A percentile compares a stretch with the other conserved stretches of the same genome.
phyloP scores from a whole-genome alignment of 2,329 filamentous ascomycete genomes.

The Arthroderma sp. region DNA sequence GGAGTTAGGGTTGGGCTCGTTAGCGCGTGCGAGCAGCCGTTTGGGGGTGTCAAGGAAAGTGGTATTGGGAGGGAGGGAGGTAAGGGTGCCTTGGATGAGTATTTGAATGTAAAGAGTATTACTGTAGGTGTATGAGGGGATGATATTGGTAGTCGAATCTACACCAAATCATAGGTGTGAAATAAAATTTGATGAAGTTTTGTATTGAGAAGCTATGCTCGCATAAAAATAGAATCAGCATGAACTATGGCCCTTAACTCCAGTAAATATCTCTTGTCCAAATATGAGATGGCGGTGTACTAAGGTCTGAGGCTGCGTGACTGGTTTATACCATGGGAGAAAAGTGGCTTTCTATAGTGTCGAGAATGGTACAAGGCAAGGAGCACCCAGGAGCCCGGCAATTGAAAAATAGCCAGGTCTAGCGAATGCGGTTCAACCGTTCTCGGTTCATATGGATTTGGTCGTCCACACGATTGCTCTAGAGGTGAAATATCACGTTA shows the following conservation, averaged over 20 bases:
- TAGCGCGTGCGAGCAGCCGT: slow-evolving; percentile 4
- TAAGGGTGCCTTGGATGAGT: slow-evolving; percentile 3
- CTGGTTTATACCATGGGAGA: no score
- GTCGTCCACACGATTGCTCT: slow-evolving; percentile 76
- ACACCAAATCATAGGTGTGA: not conserved
- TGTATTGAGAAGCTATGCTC: no score
- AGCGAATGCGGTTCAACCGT: slow-evolving; percentile 47
- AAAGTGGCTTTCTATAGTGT: no score
- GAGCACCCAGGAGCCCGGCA: no score
- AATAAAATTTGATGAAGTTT: no score
- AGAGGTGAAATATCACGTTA: slow-evolving; percentile 14
- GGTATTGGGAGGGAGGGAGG: slow-evolving; percentile 5
- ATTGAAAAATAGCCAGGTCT: not conserved
- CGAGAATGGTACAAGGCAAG: no score
- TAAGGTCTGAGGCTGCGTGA: no score
- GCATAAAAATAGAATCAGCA: no score
- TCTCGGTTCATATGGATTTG: slow-evolving; percentile 67
- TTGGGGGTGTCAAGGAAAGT: slow-evolving; percentile 7
- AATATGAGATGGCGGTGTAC: no score
- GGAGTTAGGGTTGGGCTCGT: slow-evolving; percentile 34
- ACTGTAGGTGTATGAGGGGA: slow-evolving; percentile 3
- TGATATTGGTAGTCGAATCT: not conserved
- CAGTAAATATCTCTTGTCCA: no score
- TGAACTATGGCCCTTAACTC: no score
- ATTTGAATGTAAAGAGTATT: slow-evolving; percentile 5